Conservation (phyloP, 208 protist species). For the Trypanosomatidae sp. region DNA sequence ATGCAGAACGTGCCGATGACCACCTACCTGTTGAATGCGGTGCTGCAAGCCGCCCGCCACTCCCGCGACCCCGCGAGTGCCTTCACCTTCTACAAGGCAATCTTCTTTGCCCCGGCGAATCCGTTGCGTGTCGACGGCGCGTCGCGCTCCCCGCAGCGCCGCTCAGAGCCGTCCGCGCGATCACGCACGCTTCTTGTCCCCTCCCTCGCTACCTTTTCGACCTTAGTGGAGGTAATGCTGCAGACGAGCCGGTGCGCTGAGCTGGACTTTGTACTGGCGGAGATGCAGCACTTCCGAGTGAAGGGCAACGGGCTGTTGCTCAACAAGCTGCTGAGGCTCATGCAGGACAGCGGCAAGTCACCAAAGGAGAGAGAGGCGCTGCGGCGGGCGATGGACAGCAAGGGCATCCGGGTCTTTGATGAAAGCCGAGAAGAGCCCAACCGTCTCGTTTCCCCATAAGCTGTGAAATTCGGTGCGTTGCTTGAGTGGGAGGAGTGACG, state of each 20-base stretch:
- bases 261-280: slow-evolving; percentile 58
- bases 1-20: slow-evolving; percentile 63
- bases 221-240: slow-evolving; percentile 55
- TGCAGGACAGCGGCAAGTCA: neutral
- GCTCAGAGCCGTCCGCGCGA: neutral
- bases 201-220: slow-evolving; percentile 61
- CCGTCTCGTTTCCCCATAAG: too few relatives aligned
- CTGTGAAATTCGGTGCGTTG: too few relatives aligned
- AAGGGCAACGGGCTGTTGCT: slow-evolving; percentile 48
- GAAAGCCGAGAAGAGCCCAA: too few relatives aligned
- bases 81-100: slow-evolving; percentile 65
- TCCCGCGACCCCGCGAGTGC: slow-evolving; percentile 62
- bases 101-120: slow-evolving; percentile 24
- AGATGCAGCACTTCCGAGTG: slow-evolving; percentile 61
- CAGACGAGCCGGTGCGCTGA: slow-evolving; percentile 27
- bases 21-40: slow-evolving; percentile 64
- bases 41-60: slow-evolving; percentile 56
- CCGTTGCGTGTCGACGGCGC: slow-evolving; percentile 20
- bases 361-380: slow-evolving; percentile 6
- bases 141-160: neutral
- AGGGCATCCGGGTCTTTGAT: too few relatives aligned
- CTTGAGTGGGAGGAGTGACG: too few relatives aligned
- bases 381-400: slow-evolving; percentile 22
- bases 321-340: slow-evolving; percentile 58
- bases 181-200: slow-evolving; percentile 22